These are phyloP conservation scores for Hymenoscyphus fraxineus DNA, from an alignment of 2,329 filamentous ascomycete genomes.

Conservation along the genomic window DNA sequence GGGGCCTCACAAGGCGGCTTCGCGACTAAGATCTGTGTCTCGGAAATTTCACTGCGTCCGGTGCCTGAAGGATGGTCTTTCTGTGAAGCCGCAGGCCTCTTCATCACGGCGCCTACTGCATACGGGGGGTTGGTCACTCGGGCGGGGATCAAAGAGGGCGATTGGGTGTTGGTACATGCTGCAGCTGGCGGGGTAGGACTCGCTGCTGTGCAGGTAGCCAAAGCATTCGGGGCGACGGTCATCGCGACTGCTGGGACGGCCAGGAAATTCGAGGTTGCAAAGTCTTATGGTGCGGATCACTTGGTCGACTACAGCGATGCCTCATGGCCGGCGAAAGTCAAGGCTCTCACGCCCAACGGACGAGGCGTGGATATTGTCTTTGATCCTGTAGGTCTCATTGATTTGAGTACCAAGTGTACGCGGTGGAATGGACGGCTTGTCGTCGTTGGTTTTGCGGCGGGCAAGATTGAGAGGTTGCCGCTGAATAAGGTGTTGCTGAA, in stretches of 20 bases:
- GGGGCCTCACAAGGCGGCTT: conserved; percentile 84
- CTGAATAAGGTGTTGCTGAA: conserved; percentile 91
- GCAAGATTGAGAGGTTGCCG: conserved; percentile 83
- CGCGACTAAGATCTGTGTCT: conserved; percentile 67
- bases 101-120: conserved; percentile 86
- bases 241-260: conserved; percentile 82
- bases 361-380: conserved; percentile 83
- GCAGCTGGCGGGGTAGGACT: conserved; percentile 89
- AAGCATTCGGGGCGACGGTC: conserved; percentile 87
- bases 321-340: conserved; percentile 65
- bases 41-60: conserved; percentile 64
- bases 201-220: conserved; percentile 89
- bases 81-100: conserved; percentile 80
- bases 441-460: conserved; percentile 84
- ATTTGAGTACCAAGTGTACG: conserved; percentile 82
- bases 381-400: conserved; percentile 88
- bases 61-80: conserved; percentile 80
- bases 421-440: conserved; percentile 89
- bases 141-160: conserved; percentile 72
- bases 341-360: conserved; percentile 69
- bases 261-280: conserved; percentile 76
- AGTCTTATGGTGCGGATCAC: conserved; percentile 79
- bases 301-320: conserved; percentile 69
- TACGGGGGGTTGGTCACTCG: conserved; percentile 79
- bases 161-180: conserved; percentile 86